Percentiles rank a stretch among this genome's conserved stretches.
These are phyloP conservation scores for Alternaria atra DNA, from an alignment of 2,329 filamentous ascomycete species.

Conservation along the genomic window DNA sequence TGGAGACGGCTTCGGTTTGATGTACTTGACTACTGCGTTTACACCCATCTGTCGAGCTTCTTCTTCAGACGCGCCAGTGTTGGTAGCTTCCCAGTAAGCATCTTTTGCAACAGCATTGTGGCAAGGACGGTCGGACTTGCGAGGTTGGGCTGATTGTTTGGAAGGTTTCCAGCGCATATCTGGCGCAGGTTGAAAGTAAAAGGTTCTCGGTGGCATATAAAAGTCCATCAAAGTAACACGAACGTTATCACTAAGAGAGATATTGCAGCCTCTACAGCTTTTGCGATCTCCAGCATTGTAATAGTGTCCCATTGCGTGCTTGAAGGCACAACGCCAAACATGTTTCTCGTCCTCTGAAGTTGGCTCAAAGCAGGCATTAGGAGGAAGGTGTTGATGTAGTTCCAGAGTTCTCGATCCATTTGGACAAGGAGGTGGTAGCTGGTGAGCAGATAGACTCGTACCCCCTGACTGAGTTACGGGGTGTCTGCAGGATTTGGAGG, in stretches of 20 bases:
- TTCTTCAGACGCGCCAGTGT: slow-evolving; percentile 14
- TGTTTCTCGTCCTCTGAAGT: slow-evolving; percentile 19
- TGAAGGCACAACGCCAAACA: slow-evolving; percentile 40
- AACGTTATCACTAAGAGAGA: slow-evolving; percentile 19
- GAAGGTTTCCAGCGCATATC: slow-evolving; percentile 29
- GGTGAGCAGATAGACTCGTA: background rate
- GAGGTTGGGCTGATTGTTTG: slow-evolving; percentile 15
- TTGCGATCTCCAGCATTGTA: slow-evolving; percentile 42
- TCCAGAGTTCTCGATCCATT: slow-evolving; percentile 31
- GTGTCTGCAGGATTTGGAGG: background rate
- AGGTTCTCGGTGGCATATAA: slow-evolving; percentile 31
- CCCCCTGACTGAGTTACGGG: background rate
- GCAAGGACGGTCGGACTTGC: slow-evolving; percentile 13
- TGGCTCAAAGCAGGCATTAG: slow-evolving; percentile 32
- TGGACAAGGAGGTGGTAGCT: slow-evolving; percentile 7
- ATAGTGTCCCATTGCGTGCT: slow-evolving; percentile 38
- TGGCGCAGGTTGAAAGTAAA: slow-evolving; percentile 27
- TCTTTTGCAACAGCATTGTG: slow-evolving; percentile 41
- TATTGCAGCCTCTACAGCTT: slow-evolving; percentile 34
- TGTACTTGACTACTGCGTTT: slow-evolving; percentile 21
- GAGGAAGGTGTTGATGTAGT: slow-evolving; percentile 28
- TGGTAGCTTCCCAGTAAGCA: slow-evolving; percentile 31
- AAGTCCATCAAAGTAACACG: slow-evolving; percentile 36
- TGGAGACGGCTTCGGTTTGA: slow-evolving; percentile 20
- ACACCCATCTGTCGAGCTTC: slow-evolving; percentile 24